Base-by-base conservation (phyloP, 805 yeast species). In the Candida maltosa region DNA sequence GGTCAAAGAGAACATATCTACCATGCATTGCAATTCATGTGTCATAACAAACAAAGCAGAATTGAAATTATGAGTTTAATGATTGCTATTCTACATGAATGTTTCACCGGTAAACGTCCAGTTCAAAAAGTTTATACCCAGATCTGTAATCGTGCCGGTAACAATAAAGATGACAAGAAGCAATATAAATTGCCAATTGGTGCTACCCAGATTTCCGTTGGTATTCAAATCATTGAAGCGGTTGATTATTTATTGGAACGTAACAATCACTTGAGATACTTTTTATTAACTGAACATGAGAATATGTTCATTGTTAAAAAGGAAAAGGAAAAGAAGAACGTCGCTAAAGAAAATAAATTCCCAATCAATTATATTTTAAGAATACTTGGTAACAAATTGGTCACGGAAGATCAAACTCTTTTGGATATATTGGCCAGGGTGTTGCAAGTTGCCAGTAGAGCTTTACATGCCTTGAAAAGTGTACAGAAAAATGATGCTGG, bases 391-490 rank as follows among this genome's bases (percentile, higher is more conserved):
- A 76, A 78, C 36, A 70, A 73, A 6, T 52, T 80, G n/a, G 74
- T 87, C 34, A 75, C 75, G 16, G 84, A 83, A 35, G 94, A 85
- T 52, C 77, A 83, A 5, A 76, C 78, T 5, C 65, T 87, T 44
- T 75, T 89, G 80, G 95, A 88, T 52, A 57, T 80, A 16, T 58
- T 88, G 18, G 83, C 95, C 0, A 69, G 84, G 39, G 77, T 87
- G 12, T 65, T 88, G 21, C 93, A 85, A 49, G 75, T 82, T 31
- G 78, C 89, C 3, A 84, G 95, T 0, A 70, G 83, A 42, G 88
- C 95, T 3, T 63, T 88, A 31, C 69, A 69, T 18, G 65, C 77
- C 0, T 62, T 85, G 38, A 66, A 74, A 31, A 68, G 71, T 32
- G 61, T 60, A n/a, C 55, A 62, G 16, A 60, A 56, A 14, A 52